Conservation (phyloP, 441 rosid genomes). For the Pelargonium hybrid region DNA sequence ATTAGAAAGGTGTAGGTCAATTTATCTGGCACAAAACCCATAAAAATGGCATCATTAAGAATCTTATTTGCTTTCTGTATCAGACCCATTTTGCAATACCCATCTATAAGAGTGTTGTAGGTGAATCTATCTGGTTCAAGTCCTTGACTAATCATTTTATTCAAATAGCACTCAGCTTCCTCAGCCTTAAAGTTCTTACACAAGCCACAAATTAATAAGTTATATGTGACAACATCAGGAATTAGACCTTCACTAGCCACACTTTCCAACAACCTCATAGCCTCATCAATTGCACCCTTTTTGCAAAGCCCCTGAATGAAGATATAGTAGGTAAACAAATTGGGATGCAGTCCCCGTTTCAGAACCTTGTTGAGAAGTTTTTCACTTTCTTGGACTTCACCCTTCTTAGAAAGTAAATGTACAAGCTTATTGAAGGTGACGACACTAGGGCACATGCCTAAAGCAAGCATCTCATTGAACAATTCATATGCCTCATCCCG, state of each 20-base stretch:
- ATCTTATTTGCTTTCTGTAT: constrained; percentile 55
- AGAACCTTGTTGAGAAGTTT: constrained; percentile 60
- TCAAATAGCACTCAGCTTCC: constrained; percentile 66
- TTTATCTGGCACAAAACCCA: constrained; percentile 74
- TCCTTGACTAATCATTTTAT: constrained; percentile 74
- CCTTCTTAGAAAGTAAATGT: constrained; percentile 67
- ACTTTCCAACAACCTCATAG: constrained; percentile 51
- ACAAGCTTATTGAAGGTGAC: constrained; percentile 67
- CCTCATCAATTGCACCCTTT: constrained; percentile 48
- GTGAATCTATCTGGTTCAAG: constrained; percentile 66
- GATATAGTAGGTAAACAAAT: constrained; percentile 67
- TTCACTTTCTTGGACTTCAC: constrained; percentile 61
- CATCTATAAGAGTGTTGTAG: constrained; percentile 64
- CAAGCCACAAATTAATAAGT: constrained; percentile 69
- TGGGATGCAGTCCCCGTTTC: constrained; percentile 62
- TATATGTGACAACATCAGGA: constrained; percentile 77
- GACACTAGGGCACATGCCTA: constrained; percentile 42
- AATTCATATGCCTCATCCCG: constrained; percentile 52
- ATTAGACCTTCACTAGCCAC: constrained; percentile 41
- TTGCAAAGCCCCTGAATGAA: constrained; percentile 74
- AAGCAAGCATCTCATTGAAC: constrained; percentile 64
- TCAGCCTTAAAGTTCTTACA: constrained; percentile 50
- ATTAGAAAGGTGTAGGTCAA: constrained; percentile 68
- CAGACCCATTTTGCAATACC: constrained; percentile 65
- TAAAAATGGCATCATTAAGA: constrained; percentile 52